Percentiles rank a stretch among this genome's conserved stretches.
Evolutionary conservation across 2,329 filamentous ascomycete species (phyloP).

Genomic region (Talaromyces pinophilus): DNA sequence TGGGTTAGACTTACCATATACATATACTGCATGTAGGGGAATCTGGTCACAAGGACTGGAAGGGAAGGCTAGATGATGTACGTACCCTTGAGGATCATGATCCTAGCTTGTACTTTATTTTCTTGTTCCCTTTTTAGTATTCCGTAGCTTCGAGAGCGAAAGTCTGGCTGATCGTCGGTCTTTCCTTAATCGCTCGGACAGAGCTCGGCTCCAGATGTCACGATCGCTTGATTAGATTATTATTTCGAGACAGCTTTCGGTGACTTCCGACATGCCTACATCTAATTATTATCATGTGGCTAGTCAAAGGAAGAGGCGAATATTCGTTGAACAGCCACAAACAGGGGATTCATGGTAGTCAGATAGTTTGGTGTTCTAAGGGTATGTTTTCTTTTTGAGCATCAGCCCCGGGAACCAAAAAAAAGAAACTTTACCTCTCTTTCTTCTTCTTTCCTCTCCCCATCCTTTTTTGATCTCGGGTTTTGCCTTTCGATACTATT

Average conservation of each 20-base stretch:
- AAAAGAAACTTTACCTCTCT: constrained; percentile 2
- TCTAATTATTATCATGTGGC: not conserved
- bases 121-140: not conserved
- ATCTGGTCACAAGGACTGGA: not conserved
- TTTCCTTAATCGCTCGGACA: not conserved
- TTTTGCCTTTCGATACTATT: not conserved
- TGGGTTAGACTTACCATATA: not conserved
- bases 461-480: not conserved
- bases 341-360: not conserved
- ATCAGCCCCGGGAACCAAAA: constrained; percentile 1
- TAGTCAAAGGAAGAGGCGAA: not conserved
- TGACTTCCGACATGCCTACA: not conserved
- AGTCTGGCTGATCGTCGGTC: not conserved
- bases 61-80: not conserved
- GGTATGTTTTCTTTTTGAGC: constrained; percentile 7
- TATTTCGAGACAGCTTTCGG: not conserved
- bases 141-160: not conserved
- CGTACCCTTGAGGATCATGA: not conserved
- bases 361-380: not conserved
- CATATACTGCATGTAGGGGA: not conserved
- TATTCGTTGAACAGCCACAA: not conserved
- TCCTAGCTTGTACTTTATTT: not conserved
- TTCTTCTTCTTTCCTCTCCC: not conserved
- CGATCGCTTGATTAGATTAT: not conserved
- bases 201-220: not conserved